These are phyloP conservation scores for Davidsoniella australis DNA, from an alignment of 2,329 filamentous ascomycete species.

Conservation along the genomic window DNA sequence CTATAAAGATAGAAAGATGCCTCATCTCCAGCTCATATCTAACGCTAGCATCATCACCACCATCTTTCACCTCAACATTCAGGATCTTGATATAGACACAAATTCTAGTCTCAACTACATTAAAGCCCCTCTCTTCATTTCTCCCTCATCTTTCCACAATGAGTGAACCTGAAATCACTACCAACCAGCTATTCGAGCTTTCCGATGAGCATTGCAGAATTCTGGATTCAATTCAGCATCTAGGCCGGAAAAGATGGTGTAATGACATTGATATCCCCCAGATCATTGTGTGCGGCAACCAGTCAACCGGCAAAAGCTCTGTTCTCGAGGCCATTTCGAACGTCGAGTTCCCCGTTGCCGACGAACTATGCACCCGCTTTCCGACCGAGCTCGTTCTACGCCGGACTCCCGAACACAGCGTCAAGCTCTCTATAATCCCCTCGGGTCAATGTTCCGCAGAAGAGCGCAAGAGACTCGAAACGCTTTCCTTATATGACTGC, in stretches of 20 bases:
- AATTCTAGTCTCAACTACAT: no score
- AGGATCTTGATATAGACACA: no score
- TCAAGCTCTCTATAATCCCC: neutral
- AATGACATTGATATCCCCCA: slow-evolving; percentile 14
- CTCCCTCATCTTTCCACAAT: no score
- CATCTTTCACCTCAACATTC: no score
- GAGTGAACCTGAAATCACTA: no score
- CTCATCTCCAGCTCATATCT: no score
- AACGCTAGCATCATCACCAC: no score
- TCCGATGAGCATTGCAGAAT: neutral
- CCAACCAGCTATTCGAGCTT: neutral
- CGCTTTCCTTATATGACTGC: neutral
- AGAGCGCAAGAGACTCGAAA: neutral
- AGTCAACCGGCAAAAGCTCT: slow-evolving; percentile 16
- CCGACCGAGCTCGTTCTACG: slow-evolving; percentile 15
- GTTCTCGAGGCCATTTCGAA: slow-evolving; percentile 15
- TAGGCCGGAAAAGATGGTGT: slow-evolving; percentile 13
- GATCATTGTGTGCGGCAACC: slow-evolving; percentile 16
- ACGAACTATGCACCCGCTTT: slow-evolving; percentile 15
- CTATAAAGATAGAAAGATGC: no score
- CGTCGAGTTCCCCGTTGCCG: slow-evolving; percentile 15
- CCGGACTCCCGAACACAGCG: neutral
- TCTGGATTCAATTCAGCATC: slow-evolving; percentile 11
- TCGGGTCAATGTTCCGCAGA: neutral
- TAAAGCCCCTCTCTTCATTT: no score